Base-by-base conservation (phyloP, 108 stramenopile species). In the Cylindrotheca fusiformis region DNA sequence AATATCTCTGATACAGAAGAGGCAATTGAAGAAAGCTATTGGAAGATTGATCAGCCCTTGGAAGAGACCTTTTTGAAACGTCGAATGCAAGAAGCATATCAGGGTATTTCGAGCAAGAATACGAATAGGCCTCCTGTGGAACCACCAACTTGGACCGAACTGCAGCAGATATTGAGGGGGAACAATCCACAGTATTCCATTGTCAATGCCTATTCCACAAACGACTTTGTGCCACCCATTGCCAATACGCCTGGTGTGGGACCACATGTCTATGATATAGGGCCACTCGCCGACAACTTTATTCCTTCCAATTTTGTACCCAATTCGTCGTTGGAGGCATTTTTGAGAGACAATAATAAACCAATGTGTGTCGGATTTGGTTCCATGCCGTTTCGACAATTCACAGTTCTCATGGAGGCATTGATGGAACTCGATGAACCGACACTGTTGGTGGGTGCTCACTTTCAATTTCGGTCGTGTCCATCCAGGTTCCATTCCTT, bases 351-450 rank as follows among this genome's bases (percentile, higher is more conserved):
- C 20, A 4, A 3, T 10, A 47, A 52, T 14, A n/a, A 66, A 4
- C 72, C 72, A n/a, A 31, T 74, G 32, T 74, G 66, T 33, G 27
- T 74, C 26, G 72, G 72, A 2, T 74, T 62, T 55, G 72, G 72
- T 2, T 61, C 65, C 32, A 74, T 74, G 72, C 58, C 58, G 0
- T 67, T 67, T 46, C 22, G n/a, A 3, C 4, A 52, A 14, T 20
- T 57, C 8, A 5, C 24, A 52, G 25, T 41, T 2, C 3, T 74
- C 27, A 14, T 74, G 32, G 41, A 67, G 2, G 66, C 72, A 33
- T 4, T 68, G 22, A 24, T 56, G 31, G n/a, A 20, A 20, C 21
- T 68, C 2, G 20, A 30, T 3, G 8, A n/a, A 5, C 30, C 59
- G 4, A 28, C 65, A 10, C 14, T 74, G 21, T 45, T 74, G 0